Evolutionary conservation across 306 rosid species (phyloP), one percentile per base, ranked within the genome.

Genomic region (Prinsepia uniflora): DNA sequence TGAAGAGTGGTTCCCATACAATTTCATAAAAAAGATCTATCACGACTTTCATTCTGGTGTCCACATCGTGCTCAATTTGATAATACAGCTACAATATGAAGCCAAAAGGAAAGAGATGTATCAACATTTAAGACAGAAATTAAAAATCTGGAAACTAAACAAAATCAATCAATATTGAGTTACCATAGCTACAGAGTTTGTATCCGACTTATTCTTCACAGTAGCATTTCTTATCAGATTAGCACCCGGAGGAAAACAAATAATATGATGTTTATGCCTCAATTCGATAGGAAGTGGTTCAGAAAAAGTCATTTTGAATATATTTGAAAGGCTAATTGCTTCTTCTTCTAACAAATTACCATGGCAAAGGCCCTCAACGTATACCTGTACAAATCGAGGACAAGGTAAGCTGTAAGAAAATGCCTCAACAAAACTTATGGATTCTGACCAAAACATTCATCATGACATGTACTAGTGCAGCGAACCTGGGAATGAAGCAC

Each of bases 301-400:
- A 4, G 80, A 73, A 81, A 93, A 93, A 54, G 80, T 87, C 70
- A 65, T n/a, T 81, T 87, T 93, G 72, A 88, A 87, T 79, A 84
- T 87, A 72, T 83, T 79, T 71, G 92, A 81, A 63, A 93, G 81
- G 82, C 67, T 75, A 60, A 88, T 75, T 74, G 92, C 96, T 81
- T 93, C 96, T 73, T 85, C 92, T 78, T 90, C 87, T 44, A 84
- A 78, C 66, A 93, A 71, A 79, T 93, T 93, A 52, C 96, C 98
- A 77, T 90, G 98, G 80, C 98, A 93, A 57, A 93, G 81, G 72
- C 96, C 96, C 83, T 93, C 96, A 41, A 93, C 71, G 76, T 84
- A 90, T 79, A 93, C 73, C 98, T 93, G 89, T 55, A 50, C 60
- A 42, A 59, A 66, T 65, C 44, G 68, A 15, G 70, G 47, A 70